Evolutionary conservation across 768 basidiomycete species (phyloP), one percentile per base, ranked within the genome.

Genomic region (Coprinellus aureogranulatus): DNA sequence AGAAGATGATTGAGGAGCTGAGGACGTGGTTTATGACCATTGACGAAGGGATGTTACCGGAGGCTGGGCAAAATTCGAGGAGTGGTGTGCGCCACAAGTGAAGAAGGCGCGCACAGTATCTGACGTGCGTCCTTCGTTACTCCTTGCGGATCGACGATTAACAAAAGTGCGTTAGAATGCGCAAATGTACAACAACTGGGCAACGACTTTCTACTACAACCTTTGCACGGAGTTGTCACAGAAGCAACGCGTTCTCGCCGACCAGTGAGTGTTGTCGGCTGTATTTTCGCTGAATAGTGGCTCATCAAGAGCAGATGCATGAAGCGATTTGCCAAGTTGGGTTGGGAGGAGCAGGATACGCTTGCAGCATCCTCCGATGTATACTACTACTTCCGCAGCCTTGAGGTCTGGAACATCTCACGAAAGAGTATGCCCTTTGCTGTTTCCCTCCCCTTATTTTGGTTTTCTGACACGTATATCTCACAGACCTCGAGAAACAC

Each of bases 51-150:
- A 37, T 58, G 51, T 12, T 52, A 31, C 49, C 57, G 5, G 50
- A 58, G 8, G 57, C 51, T 53, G 57, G 57, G 23, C 39, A 58
- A 41, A 37, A 31, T 58, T 58, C 39, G 51, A 58, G 27, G 25
- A 44, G 23, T 58, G 57, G 57, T 16, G 14, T 6, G 9, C 44
- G 18, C 49, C 25, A 6, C n/a, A 22, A 44, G 25, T 18, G 41
- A 31, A 46, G n/a, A 44, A 58, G 51, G 41, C 27, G 18, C 1
- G 23, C 12, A 16, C 25, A 11, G 23, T 52, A 14, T 28, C 37
- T 28, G 30, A 25, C 3, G 57, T 58, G 46, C 11, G 57, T 53
- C 5, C 20, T n/a, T n/a, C n/a, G n/a, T n/a, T n/a, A n/a, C 46
- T n/a, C 23, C n/a, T 34, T 55, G 39, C 51, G 16, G 16, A 4